These are phyloP conservation scores for Rhodosporidiobolus odoratus DNA, from an alignment of 768 basidiomycete species.

Conservation along the genomic window DNA sequence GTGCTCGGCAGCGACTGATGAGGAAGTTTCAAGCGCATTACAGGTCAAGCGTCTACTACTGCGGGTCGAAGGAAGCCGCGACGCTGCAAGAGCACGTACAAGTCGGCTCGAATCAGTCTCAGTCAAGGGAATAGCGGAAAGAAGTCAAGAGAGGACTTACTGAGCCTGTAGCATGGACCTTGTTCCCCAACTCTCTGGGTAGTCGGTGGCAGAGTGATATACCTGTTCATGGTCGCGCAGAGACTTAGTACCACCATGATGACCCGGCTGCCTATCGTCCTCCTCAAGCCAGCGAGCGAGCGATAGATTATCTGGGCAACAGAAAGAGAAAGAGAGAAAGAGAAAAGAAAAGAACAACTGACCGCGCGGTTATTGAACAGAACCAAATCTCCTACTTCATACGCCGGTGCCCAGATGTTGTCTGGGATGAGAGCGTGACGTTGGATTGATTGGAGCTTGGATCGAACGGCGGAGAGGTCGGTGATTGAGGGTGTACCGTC, in stretches of 20 bases:
- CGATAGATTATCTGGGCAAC: no score
- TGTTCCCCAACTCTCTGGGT: not conserved
- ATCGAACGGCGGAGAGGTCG: not conserved
- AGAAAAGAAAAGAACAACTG: not conserved
- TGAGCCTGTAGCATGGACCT: slow-evolving; percentile 1
- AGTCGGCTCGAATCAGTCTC: not conserved
- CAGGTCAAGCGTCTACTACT: no score
- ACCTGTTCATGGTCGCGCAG: not conserved
- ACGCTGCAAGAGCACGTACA: not conserved
- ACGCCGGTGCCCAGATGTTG: slow-evolving; percentile 7
- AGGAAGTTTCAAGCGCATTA: no score
- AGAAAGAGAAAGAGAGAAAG: not conserved
- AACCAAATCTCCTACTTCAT: slow-evolving; percentile 7
- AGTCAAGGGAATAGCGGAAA: not conserved
- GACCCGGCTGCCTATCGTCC: not conserved
- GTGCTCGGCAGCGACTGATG: no score
- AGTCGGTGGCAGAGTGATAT: not conserved
- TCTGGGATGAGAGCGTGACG: not conserved
- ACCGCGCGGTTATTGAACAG: slow-evolving; percentile 13
- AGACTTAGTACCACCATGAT: not conserved
- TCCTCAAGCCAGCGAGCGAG: not conserved
- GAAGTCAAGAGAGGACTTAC: not conserved
- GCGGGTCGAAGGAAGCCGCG: not conserved
- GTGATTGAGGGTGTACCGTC: not conserved
- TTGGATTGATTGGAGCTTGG: not conserved